Conservation (phyloP, 306 rosid genomes). For the Fagus crenata region DNA sequence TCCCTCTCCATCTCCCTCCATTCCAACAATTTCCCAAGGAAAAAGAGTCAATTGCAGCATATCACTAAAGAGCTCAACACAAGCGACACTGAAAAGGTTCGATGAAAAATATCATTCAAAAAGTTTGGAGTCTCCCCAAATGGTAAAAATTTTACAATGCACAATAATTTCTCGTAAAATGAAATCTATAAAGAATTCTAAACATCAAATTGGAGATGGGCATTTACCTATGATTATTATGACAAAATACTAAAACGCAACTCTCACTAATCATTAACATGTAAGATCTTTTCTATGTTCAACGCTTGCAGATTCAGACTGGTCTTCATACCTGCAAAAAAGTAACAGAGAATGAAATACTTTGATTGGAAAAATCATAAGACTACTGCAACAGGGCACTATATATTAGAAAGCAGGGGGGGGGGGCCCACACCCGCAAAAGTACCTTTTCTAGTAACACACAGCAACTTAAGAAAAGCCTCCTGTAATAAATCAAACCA, state of each 20-base stretch:
- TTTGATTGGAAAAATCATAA: conserved; percentile 17
- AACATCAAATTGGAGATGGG: conserved; percentile 33
- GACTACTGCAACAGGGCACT: conserved; percentile 21
- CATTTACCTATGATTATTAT: conserved; percentile 42
- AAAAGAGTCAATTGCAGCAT: not conserved
- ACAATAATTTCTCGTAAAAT: conserved; percentile 26
- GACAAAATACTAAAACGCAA: conserved; percentile 27
- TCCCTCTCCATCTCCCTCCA: too few species aligned
- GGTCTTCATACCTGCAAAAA: conserved; percentile 50
- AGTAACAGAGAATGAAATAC: conserved; percentile 26
- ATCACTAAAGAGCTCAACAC: not conserved
- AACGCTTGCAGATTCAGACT: conserved; percentile 52
- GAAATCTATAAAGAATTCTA: conserved; percentile 35
- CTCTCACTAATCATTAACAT: conserved; percentile 43
- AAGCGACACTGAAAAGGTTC: not conserved
- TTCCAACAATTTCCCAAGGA: too few species aligned
- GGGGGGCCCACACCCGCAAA: not conserved
- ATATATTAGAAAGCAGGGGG: not conserved
- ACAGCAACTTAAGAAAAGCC: not conserved
- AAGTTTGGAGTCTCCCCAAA: conserved; percentile 1
- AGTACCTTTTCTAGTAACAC: not conserved
- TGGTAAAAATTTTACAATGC: conserved; percentile 27
- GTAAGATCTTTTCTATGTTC: conserved; percentile 51
- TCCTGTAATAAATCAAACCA: not conserved
- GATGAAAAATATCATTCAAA: not conserved